phyloP scores from a whole-genome alignment of 1,284 basidiomycete species.

The Pseudozyma pruni region DNA sequence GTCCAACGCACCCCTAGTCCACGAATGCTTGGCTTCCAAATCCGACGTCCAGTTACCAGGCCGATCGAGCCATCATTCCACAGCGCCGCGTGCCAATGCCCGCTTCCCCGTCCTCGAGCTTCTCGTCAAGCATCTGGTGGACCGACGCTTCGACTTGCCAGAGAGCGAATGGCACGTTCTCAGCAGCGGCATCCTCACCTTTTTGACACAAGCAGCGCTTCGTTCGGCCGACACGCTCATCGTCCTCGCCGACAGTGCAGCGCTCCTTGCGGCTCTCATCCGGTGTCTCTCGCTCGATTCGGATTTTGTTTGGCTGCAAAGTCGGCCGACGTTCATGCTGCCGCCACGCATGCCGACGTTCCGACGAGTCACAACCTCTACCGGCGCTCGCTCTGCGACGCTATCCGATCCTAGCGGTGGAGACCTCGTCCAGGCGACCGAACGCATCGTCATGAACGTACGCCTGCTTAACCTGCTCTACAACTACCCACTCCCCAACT shows the following conservation, averaged over 20 bases:
- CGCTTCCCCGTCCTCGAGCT: conserved; percentile 55
- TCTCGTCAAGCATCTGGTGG: conserved; percentile 56
- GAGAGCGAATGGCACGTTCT: conserved; percentile 39
- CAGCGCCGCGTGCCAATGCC: conserved; percentile 13
- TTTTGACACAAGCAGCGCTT: conserved; percentile 44
- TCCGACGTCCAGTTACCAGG: neutral
- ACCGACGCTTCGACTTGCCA: conserved; percentile 46
- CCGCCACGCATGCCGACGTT: conserved; percentile 13
- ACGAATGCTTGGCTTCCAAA: conserved; percentile 39
- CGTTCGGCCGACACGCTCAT: conserved; percentile 41
- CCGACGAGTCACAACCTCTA: neutral
- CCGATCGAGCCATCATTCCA: neutral
- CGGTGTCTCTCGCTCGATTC: conserved; percentile 52
- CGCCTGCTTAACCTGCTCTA: conserved; percentile 56
- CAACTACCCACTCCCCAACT: conserved; percentile 36
- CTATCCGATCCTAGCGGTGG: conserved; percentile 23
- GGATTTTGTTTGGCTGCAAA: conserved; percentile 46
- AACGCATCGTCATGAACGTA: conserved; percentile 52
- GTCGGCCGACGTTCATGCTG: conserved; percentile 29
- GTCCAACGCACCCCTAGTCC: conserved; percentile 32
- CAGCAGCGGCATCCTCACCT: conserved; percentile 33
- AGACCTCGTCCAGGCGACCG: conserved; percentile 37
- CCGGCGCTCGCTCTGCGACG: conserved; percentile 1
- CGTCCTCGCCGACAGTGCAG: conserved; percentile 50
- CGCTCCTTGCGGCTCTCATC: conserved; percentile 52